Evolutionary conservation across 78 protist species (phyloP).

Genomic region (Cavenderia fasciculata): DNA sequence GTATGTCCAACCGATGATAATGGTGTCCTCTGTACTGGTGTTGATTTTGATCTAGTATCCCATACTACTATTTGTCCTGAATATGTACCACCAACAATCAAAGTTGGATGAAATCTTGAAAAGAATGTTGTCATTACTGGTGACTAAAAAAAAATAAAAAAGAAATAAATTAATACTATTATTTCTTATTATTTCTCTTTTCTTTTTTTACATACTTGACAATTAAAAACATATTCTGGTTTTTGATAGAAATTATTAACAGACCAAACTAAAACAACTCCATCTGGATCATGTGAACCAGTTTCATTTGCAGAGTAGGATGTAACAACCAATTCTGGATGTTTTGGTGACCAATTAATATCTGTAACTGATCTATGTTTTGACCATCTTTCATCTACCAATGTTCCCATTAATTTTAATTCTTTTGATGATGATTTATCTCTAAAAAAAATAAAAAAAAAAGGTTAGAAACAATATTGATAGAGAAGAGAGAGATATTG

Average conservation of each 20-base stretch:
- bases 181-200: not conserved
- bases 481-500: not conserved
- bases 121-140: constrained; percentile 74
- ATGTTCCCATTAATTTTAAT: constrained; percentile 55
- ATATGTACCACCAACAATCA: constrained; percentile 87
- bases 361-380: constrained; percentile 72
- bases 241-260: constrained; percentile 53
- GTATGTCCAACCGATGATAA: constrained; percentile 88
- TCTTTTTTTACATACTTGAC: constrained; percentile 50
- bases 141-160: constrained; percentile 24
- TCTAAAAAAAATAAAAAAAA: not conserved
- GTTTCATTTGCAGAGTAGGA: constrained; percentile 77
- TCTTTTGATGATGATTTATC: constrained; percentile 19
- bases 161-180: constrained; percentile 18
- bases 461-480: not conserved
- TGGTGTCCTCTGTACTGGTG: constrained; percentile 89
- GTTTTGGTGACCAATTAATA: constrained; percentile 81
- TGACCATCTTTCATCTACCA: constrained; percentile 79
- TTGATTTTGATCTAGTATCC: constrained; percentile 88
- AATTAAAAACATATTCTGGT: constrained; percentile 83
- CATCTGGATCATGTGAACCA: constrained; percentile 85
- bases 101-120: constrained; percentile 74
- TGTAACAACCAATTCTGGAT: constrained; percentile 81
- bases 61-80: constrained; percentile 90
- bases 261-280: constrained; percentile 84